Evolutionary conservation across 176 grass and related monocot genomes (phyloP).

Genomic region (Stipa capillata): DNA sequence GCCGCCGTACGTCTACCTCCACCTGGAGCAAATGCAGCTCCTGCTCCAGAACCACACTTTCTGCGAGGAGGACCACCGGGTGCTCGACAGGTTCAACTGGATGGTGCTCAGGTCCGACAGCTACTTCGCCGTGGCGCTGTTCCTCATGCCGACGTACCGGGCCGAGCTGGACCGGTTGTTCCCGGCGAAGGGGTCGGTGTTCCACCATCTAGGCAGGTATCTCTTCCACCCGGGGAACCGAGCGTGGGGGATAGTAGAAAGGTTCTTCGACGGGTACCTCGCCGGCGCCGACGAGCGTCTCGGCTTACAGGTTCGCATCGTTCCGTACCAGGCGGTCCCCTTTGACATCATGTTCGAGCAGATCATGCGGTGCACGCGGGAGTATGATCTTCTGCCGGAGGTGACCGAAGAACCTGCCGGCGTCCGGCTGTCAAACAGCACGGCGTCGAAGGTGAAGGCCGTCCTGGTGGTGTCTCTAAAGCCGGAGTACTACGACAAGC

Average conservation of each 20-base stretch:
- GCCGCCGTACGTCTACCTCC: slow-evolving; percentile 55
- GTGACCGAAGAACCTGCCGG: neutral
- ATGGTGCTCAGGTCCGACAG: slow-evolving; percentile 63
- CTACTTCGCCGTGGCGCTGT: slow-evolving; percentile 67
- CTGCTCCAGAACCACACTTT: slow-evolving; percentile 38
- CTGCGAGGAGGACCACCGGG: slow-evolving; percentile 61
- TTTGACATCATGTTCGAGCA: slow-evolving; percentile 43
- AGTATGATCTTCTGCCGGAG: slow-evolving; percentile 38
- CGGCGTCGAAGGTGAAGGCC: slow-evolving; percentile 21
- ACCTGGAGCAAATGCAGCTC: slow-evolving; percentile 29
- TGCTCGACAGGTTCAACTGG: slow-evolving; percentile 50
- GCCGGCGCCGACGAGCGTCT: slow-evolving; percentile 45
- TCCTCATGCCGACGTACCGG: slow-evolving; percentile 47
- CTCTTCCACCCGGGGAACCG: slow-evolving; percentile 64
- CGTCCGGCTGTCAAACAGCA: neutral
- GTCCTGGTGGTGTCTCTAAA: slow-evolving; percentile 49
- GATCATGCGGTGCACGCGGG: slow-evolving; percentile 39
- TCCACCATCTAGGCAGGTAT: slow-evolving; percentile 75
- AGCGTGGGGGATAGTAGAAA: slow-evolving; percentile 43
- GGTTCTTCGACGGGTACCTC: slow-evolving; percentile 75
- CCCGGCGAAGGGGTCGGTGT: slow-evolving; percentile 53
- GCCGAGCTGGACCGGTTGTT: slow-evolving; percentile 53
- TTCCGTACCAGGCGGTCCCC: neutral
- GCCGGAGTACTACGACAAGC: slow-evolving; percentile 53
- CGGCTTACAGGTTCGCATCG: slow-evolving; percentile 50